A percentile compares a stretch with the other conserved stretches of the same genome.
Evolutionary conservation across 805 yeast genomes (phyloP).

Genomic region (Soucietia sequanensis): DNA sequence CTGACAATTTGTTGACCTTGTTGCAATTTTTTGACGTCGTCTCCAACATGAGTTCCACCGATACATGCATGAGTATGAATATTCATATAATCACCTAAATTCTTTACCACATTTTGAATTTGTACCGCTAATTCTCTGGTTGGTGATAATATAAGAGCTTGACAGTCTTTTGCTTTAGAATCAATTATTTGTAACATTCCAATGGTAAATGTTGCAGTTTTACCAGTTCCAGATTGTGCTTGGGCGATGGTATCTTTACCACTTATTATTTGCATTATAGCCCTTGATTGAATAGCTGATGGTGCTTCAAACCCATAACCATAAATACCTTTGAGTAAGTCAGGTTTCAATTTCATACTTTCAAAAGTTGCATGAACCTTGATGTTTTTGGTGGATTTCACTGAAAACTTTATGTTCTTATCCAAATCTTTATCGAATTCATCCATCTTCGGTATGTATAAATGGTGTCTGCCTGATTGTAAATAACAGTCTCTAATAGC

Average conservation of each 20-base stretch:
- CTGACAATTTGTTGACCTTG: constrained; percentile 89
- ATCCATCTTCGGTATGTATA: too few species aligned
- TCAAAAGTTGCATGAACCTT: constrained; percentile 49
- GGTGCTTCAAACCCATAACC: constrained; percentile 95
- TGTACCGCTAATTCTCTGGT: constrained; percentile 96
- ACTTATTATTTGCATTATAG: constrained; percentile 89
- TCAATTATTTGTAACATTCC: constrained; percentile 89
- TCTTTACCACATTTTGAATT: constrained; percentile 82
- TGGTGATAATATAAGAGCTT: constrained; percentile 90
- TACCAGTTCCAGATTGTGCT: constrained; percentile 99
- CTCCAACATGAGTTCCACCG: constrained; percentile 86
- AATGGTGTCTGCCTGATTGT: too few species aligned
- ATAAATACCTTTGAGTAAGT: constrained; percentile 55
- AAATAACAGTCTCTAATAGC: too few species aligned
- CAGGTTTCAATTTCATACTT: constrained; percentile 41
- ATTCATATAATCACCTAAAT: constrained; percentile 86
- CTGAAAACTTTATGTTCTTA: constrained; percentile 14
- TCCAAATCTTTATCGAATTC: constrained; percentile 58
- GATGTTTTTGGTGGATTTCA: constrained; percentile 49
- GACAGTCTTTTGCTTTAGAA: constrained; percentile 67
- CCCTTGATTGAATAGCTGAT: constrained; percentile 96
- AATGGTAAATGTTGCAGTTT: constrained; percentile 96
- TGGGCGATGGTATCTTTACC: constrained; percentile 97
- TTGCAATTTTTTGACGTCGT: constrained; percentile 71
- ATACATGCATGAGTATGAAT: constrained; percentile 87